These are phyloP conservation scores for Mrakia frigida DNA, from an alignment of 768 basidiomycete species.

Conservation along the genomic window DNA sequence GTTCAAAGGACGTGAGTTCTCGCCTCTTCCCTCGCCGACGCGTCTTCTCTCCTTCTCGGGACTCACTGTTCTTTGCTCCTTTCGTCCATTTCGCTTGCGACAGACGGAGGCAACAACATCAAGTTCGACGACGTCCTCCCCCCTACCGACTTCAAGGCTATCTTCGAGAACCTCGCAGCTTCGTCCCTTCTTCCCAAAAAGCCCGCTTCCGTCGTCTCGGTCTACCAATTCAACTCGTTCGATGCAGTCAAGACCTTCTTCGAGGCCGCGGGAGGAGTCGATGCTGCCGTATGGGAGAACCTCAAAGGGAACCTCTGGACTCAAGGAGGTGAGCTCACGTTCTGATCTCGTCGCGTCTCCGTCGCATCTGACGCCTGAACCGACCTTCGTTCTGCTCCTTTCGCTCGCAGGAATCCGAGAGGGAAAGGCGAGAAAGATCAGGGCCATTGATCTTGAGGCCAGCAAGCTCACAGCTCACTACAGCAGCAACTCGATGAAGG, in stretches of 20 bases:
- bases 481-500: background rate
- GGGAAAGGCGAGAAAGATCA: background rate
- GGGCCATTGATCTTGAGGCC: background rate
- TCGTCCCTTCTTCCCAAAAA: background rate
- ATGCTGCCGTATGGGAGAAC: background rate
- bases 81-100: background rate
- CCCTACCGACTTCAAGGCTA: background rate
- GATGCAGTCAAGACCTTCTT: background rate
- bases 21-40: background rate
- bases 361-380: too few species aligned
- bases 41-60: background rate
- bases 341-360: too few species aligned
- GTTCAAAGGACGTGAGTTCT: background rate
- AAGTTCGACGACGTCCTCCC: background rate
- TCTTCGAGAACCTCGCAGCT: background rate
- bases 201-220: background rate
- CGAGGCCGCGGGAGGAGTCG: background rate
- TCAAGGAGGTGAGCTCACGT: background rate
- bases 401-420: background rate
- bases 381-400: background rate
- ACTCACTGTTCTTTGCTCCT: background rate
- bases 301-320: background rate
- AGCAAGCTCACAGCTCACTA: background rate
- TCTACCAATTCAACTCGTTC: background rate
- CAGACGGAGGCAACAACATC: background rate